These are phyloP conservation scores for Chlamydomonas incerta DNA, from an alignment of 139 green algal species.

Conservation along the genomic window DNA sequence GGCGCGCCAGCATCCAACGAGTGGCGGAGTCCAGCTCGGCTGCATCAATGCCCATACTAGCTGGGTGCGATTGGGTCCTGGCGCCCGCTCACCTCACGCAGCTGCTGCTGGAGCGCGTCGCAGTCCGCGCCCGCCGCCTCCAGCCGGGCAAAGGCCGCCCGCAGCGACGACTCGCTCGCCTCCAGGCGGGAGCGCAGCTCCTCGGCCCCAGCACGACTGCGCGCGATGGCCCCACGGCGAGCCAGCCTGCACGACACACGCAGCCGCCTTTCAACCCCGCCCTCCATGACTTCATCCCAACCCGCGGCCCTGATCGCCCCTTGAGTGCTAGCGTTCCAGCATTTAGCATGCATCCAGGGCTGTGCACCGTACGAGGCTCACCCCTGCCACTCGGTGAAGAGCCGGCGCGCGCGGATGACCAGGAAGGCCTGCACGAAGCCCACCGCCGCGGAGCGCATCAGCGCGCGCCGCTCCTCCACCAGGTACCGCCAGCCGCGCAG, in stretches of 20 bases:
- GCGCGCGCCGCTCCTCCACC: conserved; percentile 7
- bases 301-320: too few relatives aligned
- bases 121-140: not conserved
- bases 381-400: conserved; percentile 30
- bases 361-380: too few relatives aligned
- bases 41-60: too few relatives aligned
- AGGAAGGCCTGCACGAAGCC: conserved; percentile 34
- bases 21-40: too few relatives aligned
- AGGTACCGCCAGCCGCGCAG: conserved; percentile 23
- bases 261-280: too few relatives aligned
- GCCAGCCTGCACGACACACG: not conserved
- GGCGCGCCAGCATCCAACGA: too few relatives aligned
- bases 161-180: not conserved
- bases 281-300: too few relatives aligned
- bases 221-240: not conserved
- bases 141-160: not conserved
- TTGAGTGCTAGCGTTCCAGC: too few relatives aligned
- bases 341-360: too few relatives aligned
- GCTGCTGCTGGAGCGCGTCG: not conserved
- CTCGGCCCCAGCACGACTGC: not conserved
- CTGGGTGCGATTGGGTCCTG: too few relatives aligned
- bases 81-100: not conserved
- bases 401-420: not conserved
- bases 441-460: conserved; percentile 5
- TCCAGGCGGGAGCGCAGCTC: not conserved